Evolutionary conservation across 768 basidiomycete genomes (phyloP).

Genomic region (Boletus patriciae): DNA sequence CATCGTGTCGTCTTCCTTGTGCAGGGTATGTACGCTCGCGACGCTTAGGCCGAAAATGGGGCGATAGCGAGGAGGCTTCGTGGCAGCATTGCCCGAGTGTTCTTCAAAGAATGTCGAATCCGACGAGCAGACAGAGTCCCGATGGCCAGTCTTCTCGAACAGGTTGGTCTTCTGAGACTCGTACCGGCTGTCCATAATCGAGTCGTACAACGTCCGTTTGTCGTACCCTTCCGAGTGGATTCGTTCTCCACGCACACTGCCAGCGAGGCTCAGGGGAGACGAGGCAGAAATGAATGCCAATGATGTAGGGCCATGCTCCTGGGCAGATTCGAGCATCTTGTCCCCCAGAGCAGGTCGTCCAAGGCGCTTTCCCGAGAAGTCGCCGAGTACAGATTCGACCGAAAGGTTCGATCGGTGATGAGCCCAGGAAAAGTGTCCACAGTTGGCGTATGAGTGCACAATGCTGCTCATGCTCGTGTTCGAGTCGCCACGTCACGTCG

Average conservation of each 20-base stretch:
- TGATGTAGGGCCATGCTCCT: slow-evolving; percentile 52
- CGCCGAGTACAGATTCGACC: slow-evolving; percentile 64
- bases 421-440: slow-evolving; percentile 59
- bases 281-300: slow-evolving; percentile 67
- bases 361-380: slow-evolving; percentile 54
- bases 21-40: slow-evolving; percentile 46
- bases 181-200: slow-evolving; percentile 58
- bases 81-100: slow-evolving; percentile 31
- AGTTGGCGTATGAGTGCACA: slow-evolving; percentile 54
- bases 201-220: slow-evolving; percentile 55
- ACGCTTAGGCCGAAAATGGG: slow-evolving; percentile 66
- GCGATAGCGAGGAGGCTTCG: slow-evolving; percentile 56
- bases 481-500: slow-evolving; percentile 62
- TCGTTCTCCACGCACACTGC: slow-evolving; percentile 15
- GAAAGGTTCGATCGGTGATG: slow-evolving; percentile 58
- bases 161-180: slow-evolving; percentile 44
- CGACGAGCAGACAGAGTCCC: slow-evolving; percentile 47
- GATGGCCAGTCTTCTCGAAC: slow-evolving; percentile 61
- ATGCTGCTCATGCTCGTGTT: slow-evolving; percentile 57
- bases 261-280: slow-evolving; percentile 46
- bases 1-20: slow-evolving; percentile 78
- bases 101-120: slow-evolving; percentile 64
- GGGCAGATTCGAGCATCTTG: slow-evolving; percentile 77
- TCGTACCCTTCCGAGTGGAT: slow-evolving; percentile 19
- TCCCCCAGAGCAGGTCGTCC: slow-evolving; percentile 77